Conservation (phyloP, 805 yeast genomes). For the Candida succiphila region DNA sequence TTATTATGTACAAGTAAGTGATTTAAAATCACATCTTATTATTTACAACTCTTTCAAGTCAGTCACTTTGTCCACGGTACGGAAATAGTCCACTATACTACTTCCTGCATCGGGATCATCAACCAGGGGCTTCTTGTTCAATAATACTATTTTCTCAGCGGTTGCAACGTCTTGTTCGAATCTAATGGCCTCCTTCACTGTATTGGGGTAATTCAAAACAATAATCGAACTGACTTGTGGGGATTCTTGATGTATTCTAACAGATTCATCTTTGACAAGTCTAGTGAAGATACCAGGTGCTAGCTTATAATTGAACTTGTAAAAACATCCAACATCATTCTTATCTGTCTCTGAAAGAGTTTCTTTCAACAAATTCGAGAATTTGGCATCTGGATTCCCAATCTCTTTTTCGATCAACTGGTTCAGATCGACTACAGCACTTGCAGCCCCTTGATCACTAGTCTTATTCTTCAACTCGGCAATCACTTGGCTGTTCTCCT, state of each 20-base stretch:
- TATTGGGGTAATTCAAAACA: constrained; percentile 49
- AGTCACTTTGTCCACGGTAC: constrained; percentile 49
- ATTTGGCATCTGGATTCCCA: constrained; percentile 31
- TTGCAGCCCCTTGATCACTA: constrained; percentile 4
- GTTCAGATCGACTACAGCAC: constrained; percentile 30
- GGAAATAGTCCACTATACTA: constrained; percentile 53
- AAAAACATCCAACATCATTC: constrained; percentile 18
- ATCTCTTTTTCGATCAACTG: constrained; percentile 37
- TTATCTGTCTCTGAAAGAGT: constrained; percentile 16
- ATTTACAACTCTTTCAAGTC: constrained; percentile 10
- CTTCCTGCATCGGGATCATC: constrained; percentile 29
- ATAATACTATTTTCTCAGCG: constrained; percentile 28
- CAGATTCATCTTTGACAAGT: constrained; percentile 27
- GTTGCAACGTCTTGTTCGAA: constrained; percentile 64
- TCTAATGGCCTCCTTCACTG: constrained; percentile 56
- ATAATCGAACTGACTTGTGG: constrained; percentile 37
- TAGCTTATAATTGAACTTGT: constrained; percentile 20
- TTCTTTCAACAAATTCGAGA: constrained; percentile 43
- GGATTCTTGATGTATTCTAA: constrained; percentile 11
- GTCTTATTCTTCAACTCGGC: constrained; percentile 6
- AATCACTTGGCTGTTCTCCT: constrained; percentile 1
- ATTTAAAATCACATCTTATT: too few species aligned
- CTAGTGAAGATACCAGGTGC: constrained; percentile 42
- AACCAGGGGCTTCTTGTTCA: constrained; percentile 16
- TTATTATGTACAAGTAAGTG: not conserved